These are phyloP conservation scores for Amanita muscaria DNA, from an alignment of 768 basidiomycete genomes.

Conservation along the genomic window DNA sequence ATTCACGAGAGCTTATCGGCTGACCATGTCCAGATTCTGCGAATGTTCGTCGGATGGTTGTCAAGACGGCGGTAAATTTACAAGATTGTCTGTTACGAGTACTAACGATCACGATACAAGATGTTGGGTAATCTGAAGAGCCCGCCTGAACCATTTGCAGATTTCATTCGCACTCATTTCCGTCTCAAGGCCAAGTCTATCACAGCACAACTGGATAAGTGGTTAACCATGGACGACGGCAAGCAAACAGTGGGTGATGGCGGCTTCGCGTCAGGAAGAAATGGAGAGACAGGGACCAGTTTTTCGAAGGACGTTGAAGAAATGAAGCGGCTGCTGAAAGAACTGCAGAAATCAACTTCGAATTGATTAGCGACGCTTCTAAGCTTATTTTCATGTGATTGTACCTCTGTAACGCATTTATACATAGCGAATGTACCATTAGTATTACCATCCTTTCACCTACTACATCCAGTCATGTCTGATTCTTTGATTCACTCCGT, in stretches of 20 bases:
- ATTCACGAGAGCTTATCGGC: neutral
- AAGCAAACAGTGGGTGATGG: constrained; percentile 48
- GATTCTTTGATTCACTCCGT: constrained; percentile 83
- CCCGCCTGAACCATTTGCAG: constrained; percentile 78
- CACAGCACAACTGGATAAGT: constrained; percentile 65
- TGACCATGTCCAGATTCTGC: constrained; percentile 56
- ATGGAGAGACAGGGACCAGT: constrained; percentile 35
- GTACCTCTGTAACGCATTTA: neutral
- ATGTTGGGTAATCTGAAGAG: constrained; percentile 80
- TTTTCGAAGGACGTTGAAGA: constrained; percentile 66
- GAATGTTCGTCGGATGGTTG: constrained; percentile 89
- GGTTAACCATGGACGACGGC: constrained; percentile 73
- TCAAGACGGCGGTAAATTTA: constrained; percentile 65
- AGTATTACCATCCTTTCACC: neutral
- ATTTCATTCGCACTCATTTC: constrained; percentile 88
- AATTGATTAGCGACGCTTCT: neutral
- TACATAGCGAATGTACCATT: neutral
- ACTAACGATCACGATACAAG: constrained; percentile 24
- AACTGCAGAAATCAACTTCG: constrained; percentile 24
- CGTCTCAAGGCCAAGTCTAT: constrained; percentile 72
- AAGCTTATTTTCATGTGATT: too few relatives aligned
- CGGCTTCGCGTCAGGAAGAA: constrained; percentile 24
- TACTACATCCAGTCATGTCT: constrained; percentile 30
- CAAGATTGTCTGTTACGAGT: neutral
- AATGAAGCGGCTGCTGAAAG: constrained; percentile 49